Conservation (phyloP, 2,329 filamentous ascomycete genomes). For the Fusarium sp. region DNA sequence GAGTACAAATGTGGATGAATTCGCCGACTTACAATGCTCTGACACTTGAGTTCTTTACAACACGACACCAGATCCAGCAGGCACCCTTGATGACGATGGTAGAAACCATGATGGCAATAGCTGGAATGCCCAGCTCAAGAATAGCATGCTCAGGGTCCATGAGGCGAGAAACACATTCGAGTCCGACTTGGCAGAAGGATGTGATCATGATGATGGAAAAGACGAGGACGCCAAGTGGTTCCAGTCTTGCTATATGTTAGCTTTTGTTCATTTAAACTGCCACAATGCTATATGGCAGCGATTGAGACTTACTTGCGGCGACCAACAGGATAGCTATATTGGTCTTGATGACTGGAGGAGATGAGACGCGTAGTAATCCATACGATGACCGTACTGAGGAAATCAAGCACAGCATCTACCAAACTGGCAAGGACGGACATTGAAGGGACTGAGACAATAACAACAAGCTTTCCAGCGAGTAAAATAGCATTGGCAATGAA, state of each 20-base stretch:
- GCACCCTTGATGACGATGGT: slow-evolving; percentile 84
- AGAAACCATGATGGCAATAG: slow-evolving; percentile 80
- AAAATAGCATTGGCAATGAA: slow-evolving; percentile 80
- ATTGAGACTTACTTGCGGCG: slow-evolving; percentile 60
- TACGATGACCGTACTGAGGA: slow-evolving; percentile 82
- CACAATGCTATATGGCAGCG: not conserved
- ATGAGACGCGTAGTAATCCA: slow-evolving; percentile 82
- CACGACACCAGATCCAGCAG: slow-evolving; percentile 88
- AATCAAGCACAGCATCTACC: slow-evolving; percentile 83
- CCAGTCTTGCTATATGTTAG: slow-evolving; percentile 61
- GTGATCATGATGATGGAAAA: slow-evolving; percentile 90
- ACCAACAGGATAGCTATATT: slow-evolving; percentile 81
- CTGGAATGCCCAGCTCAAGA: slow-evolving; percentile 76
- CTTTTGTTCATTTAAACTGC: not conserved
- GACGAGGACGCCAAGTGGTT: slow-evolving; percentile 82
- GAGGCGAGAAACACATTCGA: slow-evolving; percentile 75
- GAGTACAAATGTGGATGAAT: not conserved
- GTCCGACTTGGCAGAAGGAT: slow-evolving; percentile 79
- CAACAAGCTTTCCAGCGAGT: slow-evolving; percentile 78
- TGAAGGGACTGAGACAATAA: slow-evolving; percentile 80
- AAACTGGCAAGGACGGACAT: slow-evolving; percentile 83
- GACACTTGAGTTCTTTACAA: slow-evolving; percentile 87
- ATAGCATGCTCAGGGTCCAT: slow-evolving; percentile 69
- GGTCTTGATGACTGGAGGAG: slow-evolving; percentile 70
- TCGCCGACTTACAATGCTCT: slow-evolving; percentile 71